Percentiles rank a stretch among this genome's conserved stretches.
Evolutionary conservation across 371 early-diverging fungal species (phyloP).

Genomic region (Rhizopus arrhizus): DNA sequence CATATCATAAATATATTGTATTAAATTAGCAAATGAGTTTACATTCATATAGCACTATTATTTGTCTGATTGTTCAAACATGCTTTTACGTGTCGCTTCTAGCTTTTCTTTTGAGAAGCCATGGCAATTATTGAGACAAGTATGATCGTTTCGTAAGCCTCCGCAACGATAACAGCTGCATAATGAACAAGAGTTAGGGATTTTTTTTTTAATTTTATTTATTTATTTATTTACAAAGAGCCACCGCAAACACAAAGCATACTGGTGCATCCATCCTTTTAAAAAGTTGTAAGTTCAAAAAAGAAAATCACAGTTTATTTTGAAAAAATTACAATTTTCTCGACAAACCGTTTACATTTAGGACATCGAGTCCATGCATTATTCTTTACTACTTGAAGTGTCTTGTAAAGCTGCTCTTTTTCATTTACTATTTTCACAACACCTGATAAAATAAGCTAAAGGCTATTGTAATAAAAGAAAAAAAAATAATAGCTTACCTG

Average conservation of each 20-base stretch:
- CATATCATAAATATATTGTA: too few relatives aligned
- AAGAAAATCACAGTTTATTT: background rate
- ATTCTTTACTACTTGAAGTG: slow-evolving; percentile 9
- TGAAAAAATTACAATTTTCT: slow-evolving; percentile 14
- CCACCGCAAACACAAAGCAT: slow-evolving; percentile 18
- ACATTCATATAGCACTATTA: background rate
- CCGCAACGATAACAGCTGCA: slow-evolving; percentile 31
- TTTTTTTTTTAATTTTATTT: background rate
- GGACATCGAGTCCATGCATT: slow-evolving; percentile 23
- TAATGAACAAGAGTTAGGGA: background rate
- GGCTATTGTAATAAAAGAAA: background rate
- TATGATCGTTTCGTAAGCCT: slow-evolving; percentile 6
- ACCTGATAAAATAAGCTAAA: slow-evolving; percentile 5
- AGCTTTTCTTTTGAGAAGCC: background rate
- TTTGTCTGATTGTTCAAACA: slow-evolving; percentile 18
- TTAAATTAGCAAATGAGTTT: too few relatives aligned
- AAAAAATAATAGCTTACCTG: slow-evolving; percentile 10
- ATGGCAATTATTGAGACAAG: slow-evolving; percentile 11
- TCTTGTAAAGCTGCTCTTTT: slow-evolving; percentile 1
- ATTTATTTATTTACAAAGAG: slow-evolving; percentile 20
- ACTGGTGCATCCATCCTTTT: slow-evolving; percentile 19
- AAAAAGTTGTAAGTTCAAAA: background rate
- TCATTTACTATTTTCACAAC: slow-evolving; percentile 14
- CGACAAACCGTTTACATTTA: slow-evolving; percentile 13
- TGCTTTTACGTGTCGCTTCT: slow-evolving; percentile 3